Evolutionary conservation across 495 filamentous ascomycete species (phyloP), one percentile per base, ranked within the genome.

Genomic region (Penicillium diatomitis): DNA sequence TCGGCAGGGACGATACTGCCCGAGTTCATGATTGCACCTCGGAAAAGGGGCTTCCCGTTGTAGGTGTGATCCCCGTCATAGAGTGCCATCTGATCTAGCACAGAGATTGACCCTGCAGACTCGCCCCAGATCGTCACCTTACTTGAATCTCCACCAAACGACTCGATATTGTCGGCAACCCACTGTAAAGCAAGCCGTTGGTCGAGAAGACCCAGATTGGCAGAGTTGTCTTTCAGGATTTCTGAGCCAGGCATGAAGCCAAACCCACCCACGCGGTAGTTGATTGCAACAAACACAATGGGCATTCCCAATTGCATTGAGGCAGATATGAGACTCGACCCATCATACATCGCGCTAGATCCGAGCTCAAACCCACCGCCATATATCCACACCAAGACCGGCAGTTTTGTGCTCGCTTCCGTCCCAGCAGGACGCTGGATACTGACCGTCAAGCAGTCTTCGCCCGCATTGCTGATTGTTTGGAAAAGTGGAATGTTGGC

Each of bases 41-140:
- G 78, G 76, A 89, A 89, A 0, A 88, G 70, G 0, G 78, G 73
- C 50, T 82, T 78, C 33, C 79, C 82, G 6, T 86, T 86, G 67
- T 87, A 87, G 0, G 61, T 81, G 62, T 80, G 76, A 57, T 88
- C 63, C 7, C 86, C 85, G 55, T 79, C 75, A 57, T 85, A 86
- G 12, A 87, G 64, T 3, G 76, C 64, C 75, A 85, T 83, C 49
- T 87, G 85, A 56, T 86, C 73, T 38, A 81, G 76, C 12, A 88
- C 83, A 5, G 82, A 86, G 51, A 86, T 86, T 9, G 80, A 71
- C 4, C 86, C 86, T 2, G 85, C 84, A 3, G 79, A 85, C 57
- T 87, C 81, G 37, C 84, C 85, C 78, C 83, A 86, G 46, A 87
- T 83, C 11, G 82, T 86, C 9, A 87, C 84, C 42, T 81, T 69